Percentiles rank a stretch among this genome's conserved stretches.
These are phyloP conservation scores for Penicillium pulvis DNA, from an alignment of 495 filamentous ascomycete genomes.

Conservation along the genomic window DNA sequence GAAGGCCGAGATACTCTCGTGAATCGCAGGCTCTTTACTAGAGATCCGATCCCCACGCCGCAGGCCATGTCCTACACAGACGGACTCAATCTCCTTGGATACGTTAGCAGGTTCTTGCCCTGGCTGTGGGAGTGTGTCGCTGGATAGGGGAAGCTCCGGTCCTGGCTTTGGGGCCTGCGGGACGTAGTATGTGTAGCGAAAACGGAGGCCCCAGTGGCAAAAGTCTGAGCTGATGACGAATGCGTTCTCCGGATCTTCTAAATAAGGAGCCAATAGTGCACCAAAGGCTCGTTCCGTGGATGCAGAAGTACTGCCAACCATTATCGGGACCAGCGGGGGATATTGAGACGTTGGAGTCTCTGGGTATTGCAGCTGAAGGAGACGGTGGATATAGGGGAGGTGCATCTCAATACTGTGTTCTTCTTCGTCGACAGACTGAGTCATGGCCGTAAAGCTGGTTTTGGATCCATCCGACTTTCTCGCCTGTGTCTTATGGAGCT, in stretches of 20 bases:
- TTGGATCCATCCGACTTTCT: constrained; percentile 39
- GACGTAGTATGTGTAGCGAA: constrained; percentile 82
- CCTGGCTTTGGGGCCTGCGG: constrained; percentile 49
- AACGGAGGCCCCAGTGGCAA: constrained; percentile 92
- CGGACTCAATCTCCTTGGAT: constrained; percentile 29
- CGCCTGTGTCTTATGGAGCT: constrained; percentile 57
- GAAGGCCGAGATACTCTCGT: constrained; percentile 81
- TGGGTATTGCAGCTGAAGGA: constrained; percentile 52
- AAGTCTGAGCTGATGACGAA: constrained; percentile 95
- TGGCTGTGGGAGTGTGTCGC: constrained; percentile 43
- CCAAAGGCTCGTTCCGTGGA: constrained; percentile 71
- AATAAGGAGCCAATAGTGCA: constrained; percentile 71
- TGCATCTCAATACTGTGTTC: constrained; percentile 99
- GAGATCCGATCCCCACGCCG: constrained; percentile 42
- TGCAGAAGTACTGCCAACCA: constrained; percentile 76
- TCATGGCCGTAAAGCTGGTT: constrained; percentile 71
- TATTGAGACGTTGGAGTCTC: constrained; percentile 48
- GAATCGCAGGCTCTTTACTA: constrained; percentile 58
- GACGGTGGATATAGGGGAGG: constrained; percentile 89
- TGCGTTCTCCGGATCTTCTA: constrained; percentile 72
- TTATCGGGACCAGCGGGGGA: constrained; percentile 80
- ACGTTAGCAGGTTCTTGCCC: constrained; percentile 28
- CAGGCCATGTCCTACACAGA: constrained; percentile 41
- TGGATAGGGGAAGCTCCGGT: constrained; percentile 44
- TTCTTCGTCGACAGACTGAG: constrained; percentile 66